Conservation (phyloP, 2,329 filamentous ascomycete genomes). For the Penicillium olsonii region DNA sequence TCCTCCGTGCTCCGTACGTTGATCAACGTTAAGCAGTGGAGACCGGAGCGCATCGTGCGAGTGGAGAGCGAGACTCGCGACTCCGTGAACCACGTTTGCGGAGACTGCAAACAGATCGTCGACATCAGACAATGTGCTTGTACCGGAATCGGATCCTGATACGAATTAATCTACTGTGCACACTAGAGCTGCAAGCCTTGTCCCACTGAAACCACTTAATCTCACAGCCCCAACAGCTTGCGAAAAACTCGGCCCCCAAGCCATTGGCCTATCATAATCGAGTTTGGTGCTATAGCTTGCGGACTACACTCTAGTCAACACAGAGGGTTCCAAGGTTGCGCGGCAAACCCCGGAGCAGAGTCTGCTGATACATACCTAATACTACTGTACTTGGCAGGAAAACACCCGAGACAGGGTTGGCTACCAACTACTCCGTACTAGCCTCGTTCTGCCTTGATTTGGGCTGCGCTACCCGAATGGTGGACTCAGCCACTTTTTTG, state of each 20-base stretch:
- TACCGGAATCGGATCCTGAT: too few species aligned
- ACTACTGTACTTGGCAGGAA: not conserved
- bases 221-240: not conserved
- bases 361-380: too few species aligned
- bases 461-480: slow-evolving; percentile 4
- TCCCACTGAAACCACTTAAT: slow-evolving; percentile 5
- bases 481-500: not conserved
- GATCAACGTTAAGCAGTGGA: not conserved
- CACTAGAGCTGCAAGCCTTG: not conserved
- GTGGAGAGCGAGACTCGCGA: too few species aligned
- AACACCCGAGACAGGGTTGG: slow-evolving; percentile 19
- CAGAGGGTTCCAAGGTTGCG: too few species aligned
- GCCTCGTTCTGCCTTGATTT: slow-evolving; percentile 23
- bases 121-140: slow-evolving; percentile 1
- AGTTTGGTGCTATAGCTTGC: too few species aligned
- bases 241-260: too few species aligned
- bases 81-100: slow-evolving; percentile 14
- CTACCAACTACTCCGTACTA: slow-evolving; percentile 8
- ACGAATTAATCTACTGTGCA: not conserved
- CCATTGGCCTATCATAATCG: slow-evolving; percentile 9
- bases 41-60: not conserved
- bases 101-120: slow-evolving; percentile 6
- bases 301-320: too few species aligned
- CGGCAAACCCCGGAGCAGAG: not conserved
- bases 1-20: too few species aligned